Evolutionary conservation across 2,329 filamentous ascomycete species (phyloP).

Genomic region (Colletotrichum sp.): DNA sequence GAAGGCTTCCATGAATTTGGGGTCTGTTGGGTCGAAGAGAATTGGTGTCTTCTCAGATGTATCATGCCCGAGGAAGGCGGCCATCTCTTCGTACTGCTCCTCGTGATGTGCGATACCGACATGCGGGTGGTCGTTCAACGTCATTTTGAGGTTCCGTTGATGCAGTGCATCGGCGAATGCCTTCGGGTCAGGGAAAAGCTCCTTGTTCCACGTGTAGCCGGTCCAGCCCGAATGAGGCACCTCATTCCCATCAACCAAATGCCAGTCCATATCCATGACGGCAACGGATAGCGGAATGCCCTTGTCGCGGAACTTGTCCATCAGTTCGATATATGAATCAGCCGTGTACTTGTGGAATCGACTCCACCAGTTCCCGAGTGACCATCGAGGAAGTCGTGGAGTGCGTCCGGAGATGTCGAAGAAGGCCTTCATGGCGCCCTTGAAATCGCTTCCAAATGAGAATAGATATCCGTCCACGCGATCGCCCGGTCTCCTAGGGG

Average conservation of each 20-base stretch:
- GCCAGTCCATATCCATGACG: background rate
- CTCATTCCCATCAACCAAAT: background rate
- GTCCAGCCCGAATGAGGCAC: background rate
- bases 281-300: background rate
- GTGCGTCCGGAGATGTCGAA: background rate
- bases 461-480: background rate
- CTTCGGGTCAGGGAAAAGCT: background rate
- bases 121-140: background rate
- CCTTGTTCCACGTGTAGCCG: background rate
- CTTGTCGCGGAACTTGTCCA: background rate
- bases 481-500: background rate
- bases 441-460: background rate
- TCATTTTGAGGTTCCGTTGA: background rate
- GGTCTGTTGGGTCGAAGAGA: background rate
- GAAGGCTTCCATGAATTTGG: background rate
- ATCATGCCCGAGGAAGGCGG: background rate
- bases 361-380: background rate
- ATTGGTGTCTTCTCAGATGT: background rate
- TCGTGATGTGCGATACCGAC: background rate
- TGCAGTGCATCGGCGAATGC: background rate
- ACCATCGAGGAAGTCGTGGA: background rate
- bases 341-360: background rate
- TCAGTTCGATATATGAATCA: background rate
- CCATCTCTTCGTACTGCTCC: background rate
- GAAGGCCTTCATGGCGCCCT: background rate